Evolutionary conservation across 306 rosid species (phyloP).

Genomic region (Trichosanthes truncata): DNA sequence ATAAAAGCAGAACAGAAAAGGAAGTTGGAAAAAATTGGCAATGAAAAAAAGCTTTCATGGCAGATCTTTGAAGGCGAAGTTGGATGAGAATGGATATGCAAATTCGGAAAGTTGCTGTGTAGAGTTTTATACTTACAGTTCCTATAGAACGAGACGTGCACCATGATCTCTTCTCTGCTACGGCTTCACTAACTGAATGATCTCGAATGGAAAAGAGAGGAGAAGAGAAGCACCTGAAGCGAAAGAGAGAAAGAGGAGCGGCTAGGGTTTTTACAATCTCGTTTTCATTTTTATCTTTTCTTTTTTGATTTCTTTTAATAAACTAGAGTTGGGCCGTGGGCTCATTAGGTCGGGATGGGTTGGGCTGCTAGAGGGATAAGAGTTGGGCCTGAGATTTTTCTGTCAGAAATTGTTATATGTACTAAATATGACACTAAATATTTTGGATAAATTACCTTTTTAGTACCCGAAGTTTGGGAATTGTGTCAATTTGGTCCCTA

Average conservation of each 20-base stretch:
- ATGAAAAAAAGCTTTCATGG: neutral
- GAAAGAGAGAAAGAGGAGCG: neutral
- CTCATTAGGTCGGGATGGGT: neutral
- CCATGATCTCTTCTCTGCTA: neutral
- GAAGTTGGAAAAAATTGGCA: neutral
- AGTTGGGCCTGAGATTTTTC: too few species aligned
- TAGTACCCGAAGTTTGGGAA: too few species aligned
- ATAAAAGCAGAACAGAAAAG: neutral
- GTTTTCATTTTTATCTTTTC: neutral
- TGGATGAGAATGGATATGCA: too few species aligned
- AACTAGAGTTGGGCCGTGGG: neutral
- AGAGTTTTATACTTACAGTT: neutral
- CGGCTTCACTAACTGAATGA: neutral
- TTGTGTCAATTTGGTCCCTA: too few species aligned
- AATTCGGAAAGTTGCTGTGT: neutral
- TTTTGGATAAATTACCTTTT: too few species aligned
- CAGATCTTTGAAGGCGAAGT: neutral
- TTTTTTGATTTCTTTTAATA: too few species aligned
- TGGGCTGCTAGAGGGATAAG: neutral
- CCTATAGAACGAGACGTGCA: neutral
- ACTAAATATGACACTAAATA: too few species aligned
- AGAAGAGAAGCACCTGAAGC: neutral
- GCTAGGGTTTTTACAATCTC: neutral
- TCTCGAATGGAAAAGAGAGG: neutral
- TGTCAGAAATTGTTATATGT: too few species aligned